A percentile compares a stretch with the other conserved stretches of the same genome.
Conservation (phyloP, 1,284 basidiomycete species). For the Pyrrhoderma lamaoense region DNA sequence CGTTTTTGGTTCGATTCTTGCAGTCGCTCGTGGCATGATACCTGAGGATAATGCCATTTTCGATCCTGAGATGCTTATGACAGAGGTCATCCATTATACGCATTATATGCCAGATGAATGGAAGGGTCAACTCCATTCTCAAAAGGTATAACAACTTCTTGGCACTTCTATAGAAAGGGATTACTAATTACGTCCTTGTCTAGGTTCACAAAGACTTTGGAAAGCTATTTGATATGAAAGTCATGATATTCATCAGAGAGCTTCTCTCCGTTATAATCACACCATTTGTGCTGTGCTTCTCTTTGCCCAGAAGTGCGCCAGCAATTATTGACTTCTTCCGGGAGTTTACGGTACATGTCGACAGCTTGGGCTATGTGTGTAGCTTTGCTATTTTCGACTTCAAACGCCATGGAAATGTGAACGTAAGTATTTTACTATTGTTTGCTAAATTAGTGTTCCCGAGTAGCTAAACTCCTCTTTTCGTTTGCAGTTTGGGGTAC, state of each 20-base stretch:
- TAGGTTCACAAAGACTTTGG: slow-evolving; percentile 88
- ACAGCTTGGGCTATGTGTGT: slow-evolving; percentile 94
- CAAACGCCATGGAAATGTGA: slow-evolving; percentile 82
- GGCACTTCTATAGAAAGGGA: not conserved
- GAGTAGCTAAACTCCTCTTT: slow-evolving; percentile 6
- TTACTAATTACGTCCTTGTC: slow-evolving; percentile 6
- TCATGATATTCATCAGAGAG: slow-evolving; percentile 82
- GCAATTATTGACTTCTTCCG: slow-evolving; percentile 94
- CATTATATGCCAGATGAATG: slow-evolving; percentile 94
- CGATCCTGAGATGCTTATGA: slow-evolving; percentile 89
- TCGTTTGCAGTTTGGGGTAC: slow-evolving; percentile 63
- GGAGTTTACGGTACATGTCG: slow-evolving; percentile 94
- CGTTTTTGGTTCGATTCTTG: slow-evolving; percentile 82
- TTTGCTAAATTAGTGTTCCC: not conserved
- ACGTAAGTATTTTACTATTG: slow-evolving; percentile 36
- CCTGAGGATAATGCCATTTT: slow-evolving; percentile 91
- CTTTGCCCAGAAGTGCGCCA: slow-evolving; percentile 81
- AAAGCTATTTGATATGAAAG: slow-evolving; percentile 83
- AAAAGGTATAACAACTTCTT: slow-evolving; percentile 52
- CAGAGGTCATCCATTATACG: slow-evolving; percentile 85
- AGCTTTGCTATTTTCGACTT: slow-evolving; percentile 99
- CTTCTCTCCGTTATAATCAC: slow-evolving; percentile 88
- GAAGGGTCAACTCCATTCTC: slow-evolving; percentile 85
- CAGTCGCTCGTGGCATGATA: slow-evolving; percentile 89
- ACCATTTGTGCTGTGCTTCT: slow-evolving; percentile 90